Evolutionary conservation across 768 basidiomycete species (phyloP).

Genomic region (Pleurotus platypus): DNA sequence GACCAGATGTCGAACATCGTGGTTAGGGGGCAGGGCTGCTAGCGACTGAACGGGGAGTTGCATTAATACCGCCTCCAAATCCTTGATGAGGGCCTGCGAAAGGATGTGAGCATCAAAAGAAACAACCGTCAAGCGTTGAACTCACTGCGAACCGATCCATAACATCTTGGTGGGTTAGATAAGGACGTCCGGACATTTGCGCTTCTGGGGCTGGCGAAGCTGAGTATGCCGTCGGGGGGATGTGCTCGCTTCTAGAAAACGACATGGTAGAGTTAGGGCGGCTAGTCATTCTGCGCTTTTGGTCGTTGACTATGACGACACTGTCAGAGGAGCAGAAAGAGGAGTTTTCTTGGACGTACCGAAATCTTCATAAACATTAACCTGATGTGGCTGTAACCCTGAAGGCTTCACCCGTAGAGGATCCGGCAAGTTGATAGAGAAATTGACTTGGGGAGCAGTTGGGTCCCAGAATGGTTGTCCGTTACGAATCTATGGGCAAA

Average conservation of each 20-base stretch:
- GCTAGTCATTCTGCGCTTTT: slow-evolving; percentile 55
- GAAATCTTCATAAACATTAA: slow-evolving; percentile 94
- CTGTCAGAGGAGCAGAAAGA: slow-evolving; percentile 11
- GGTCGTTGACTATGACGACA: slow-evolving; percentile 41
- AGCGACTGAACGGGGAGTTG: slow-evolving; percentile 74
- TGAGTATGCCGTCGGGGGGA: slow-evolving; percentile 39
- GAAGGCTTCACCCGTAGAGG: slow-evolving; percentile 79
- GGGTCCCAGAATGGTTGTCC: slow-evolving; percentile 90
- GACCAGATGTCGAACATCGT: slow-evolving; percentile 83
- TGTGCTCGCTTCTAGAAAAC: slow-evolving; percentile 33
- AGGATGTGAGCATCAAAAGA: background rate
- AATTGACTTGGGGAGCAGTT: slow-evolving; percentile 64
- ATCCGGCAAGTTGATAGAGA: slow-evolving; percentile 77
- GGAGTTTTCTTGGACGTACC: slow-evolving; percentile 35
- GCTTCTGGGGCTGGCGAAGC: slow-evolving; percentile 66
- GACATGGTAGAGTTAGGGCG: slow-evolving; percentile 71
- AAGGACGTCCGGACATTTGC: slow-evolving; percentile 30
- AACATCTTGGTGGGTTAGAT: slow-evolving; percentile 71
- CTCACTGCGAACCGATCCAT: slow-evolving; percentile 85
- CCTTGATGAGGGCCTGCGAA: slow-evolving; percentile 42
- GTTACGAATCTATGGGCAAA: slow-evolving; percentile 48
- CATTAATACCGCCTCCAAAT: slow-evolving; percentile 77
- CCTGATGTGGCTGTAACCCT: slow-evolving; percentile 80
- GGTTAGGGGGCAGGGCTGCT: slow-evolving; percentile 70
- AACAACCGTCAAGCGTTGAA: slow-evolving; percentile 9